Evolutionary conservation across 2,329 filamentous ascomycete genomes (phyloP).

Genomic region (Ceratocystis huliohia): DNA sequence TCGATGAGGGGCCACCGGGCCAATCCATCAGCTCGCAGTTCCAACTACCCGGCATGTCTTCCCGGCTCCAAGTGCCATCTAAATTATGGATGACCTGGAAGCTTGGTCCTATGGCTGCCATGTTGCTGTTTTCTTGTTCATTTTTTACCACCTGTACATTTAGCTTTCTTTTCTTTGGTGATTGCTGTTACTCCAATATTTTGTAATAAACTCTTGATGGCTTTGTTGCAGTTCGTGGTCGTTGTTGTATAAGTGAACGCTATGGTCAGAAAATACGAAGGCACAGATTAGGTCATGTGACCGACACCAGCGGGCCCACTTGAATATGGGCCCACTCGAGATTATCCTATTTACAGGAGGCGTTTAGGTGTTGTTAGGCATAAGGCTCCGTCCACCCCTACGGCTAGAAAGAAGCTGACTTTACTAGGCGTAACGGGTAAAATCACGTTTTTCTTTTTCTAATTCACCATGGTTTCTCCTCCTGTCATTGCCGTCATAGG

Average conservation of each 20-base stretch:
- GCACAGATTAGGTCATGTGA: neutral
- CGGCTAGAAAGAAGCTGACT: neutral
- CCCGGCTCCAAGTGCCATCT: neutral
- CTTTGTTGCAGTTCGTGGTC: neutral
- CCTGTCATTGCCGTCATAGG: conserved; percentile 52
- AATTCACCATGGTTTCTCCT: conserved; percentile 1
- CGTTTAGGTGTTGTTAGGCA: neutral
- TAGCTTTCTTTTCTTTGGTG: conserved; percentile 7
- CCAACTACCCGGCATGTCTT: neutral
- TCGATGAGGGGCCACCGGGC: neutral
- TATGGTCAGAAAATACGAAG: neutral
- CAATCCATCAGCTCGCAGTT: neutral
- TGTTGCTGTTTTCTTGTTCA: neutral
- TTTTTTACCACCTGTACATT: neutral
- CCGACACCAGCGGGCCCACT: conserved; percentile 7
- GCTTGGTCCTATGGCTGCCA: neutral
- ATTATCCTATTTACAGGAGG: neutral
- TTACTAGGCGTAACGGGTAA: too few relatives aligned
- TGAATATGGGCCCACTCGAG: neutral
- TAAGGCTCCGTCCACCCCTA: neutral
- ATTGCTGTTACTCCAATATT: neutral
- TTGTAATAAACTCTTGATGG: neutral
- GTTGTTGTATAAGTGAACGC: neutral
- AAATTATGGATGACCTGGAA: neutral
- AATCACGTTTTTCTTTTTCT: neutral